Evolutionary conservation across 2,329 filamentous ascomycete genomes (phyloP), one percentile per base, ranked within the genome.

Genomic region (Neofusicoccum parvum): DNA sequence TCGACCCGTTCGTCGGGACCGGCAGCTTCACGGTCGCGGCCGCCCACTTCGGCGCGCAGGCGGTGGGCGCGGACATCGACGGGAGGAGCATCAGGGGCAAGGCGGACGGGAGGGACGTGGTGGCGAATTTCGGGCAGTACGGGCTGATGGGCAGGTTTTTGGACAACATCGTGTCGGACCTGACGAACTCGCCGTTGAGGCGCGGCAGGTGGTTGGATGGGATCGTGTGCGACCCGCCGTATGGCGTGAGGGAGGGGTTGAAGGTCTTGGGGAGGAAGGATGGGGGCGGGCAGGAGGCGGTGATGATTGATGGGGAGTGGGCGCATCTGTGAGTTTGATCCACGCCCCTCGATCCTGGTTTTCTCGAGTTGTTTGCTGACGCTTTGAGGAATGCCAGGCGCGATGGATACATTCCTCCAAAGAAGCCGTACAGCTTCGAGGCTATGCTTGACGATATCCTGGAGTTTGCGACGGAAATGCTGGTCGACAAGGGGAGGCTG

Each of bases 1-100:
- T 94, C 73, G 95, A 99, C 71, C 95, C 95, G 0, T 99, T 99
- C 74, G 93, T 95, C 66, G 95, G 95, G 4, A 98, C 95, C 0
- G 95, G 94, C 5, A 94, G 92, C 63, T 98, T 99, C 73, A 91
- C 92, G 0, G 82, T 99, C 27, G 92, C 95, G 0, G 94, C 92
- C 71, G 91, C 94, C 1, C 90, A 97, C 77, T 97, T 96, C 72
- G 95, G 95, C 1, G 92, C 94, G 1, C 76, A 91, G 14, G 88
- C 89, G 0, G 90, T 92, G 74, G 95, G 95, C 5, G 94, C 91
- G 71, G 95, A 99, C 77, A 97, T 99, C 66, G 95, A 99, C 75
- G 93, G 93, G 1, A 86, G 95, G 15, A 93, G 90, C 70, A 92
- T 98, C 62, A 85, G 94, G 49, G 94, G 94, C 0, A 86, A 88